Evolutionary conservation across 805 yeast genomes (phyloP).

Genomic region (Blastobotrys mokoenaii): DNA sequence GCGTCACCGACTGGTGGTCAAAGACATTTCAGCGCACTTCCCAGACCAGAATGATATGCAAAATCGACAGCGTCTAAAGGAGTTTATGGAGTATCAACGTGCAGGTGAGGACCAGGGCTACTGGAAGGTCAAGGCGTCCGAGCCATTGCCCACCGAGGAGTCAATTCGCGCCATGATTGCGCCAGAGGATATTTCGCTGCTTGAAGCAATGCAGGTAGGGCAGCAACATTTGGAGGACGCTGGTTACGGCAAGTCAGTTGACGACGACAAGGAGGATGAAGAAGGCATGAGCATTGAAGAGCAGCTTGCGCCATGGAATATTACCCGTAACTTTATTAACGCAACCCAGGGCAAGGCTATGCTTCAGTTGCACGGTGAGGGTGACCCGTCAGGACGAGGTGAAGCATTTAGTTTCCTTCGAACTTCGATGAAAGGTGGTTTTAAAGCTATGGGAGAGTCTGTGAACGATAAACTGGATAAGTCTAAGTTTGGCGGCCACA

Average conservation of each 20-base stretch:
- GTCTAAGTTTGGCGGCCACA: conserved; percentile 50
- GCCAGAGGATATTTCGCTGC: conserved; percentile 82
- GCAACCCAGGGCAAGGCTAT: conserved; percentile 96
- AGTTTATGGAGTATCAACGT: conserved; percentile 95
- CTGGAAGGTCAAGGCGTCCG: conserved; percentile 77
- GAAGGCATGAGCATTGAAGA: conserved; percentile 58
- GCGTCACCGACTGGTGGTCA: conserved; percentile 66
- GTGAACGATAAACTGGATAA: conserved; percentile 34
- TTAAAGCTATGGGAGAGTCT: conserved; percentile 38
- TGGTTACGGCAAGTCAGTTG: conserved; percentile 41
- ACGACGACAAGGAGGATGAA: conserved; percentile 34
- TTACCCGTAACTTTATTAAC: conserved; percentile 81
- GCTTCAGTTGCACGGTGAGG: conserved; percentile 89
- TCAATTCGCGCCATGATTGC: conserved; percentile 72
- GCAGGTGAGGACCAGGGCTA: conserved; percentile 89
- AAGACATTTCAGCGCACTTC: conserved; percentile 83
- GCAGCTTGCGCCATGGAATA: conserved; percentile 88
- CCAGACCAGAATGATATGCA: conserved; percentile 98
- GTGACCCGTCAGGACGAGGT: conserved; percentile 90
- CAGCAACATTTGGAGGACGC: conserved; percentile 80
- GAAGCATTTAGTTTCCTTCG: conserved; percentile 81
- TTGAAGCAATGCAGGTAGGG: conserved; percentile 93
- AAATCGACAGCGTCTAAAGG: conserved; percentile 88
- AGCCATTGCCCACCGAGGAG: conserved; percentile 64
- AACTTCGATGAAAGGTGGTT: conserved; percentile 94